These are phyloP conservation scores for Neopestalotiopsis sp. DNA, from an alignment of 2,329 filamentous ascomycete species.

Conservation along the genomic window DNA sequence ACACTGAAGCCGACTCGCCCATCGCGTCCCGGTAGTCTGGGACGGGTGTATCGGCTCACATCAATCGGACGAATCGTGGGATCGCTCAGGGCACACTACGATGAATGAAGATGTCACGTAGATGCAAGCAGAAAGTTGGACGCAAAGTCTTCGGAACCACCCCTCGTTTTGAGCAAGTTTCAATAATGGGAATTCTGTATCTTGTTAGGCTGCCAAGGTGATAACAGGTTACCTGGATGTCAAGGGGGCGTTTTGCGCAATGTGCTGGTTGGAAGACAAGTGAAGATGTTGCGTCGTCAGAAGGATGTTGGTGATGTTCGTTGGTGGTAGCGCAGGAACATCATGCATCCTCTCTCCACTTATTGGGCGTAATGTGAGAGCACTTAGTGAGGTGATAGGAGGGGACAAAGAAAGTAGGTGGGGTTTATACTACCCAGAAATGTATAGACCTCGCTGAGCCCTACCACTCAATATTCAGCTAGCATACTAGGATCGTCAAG, in stretches of 20 bases:
- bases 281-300: neutral
- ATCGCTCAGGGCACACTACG: neutral
- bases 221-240: neutral
- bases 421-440: neutral
- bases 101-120: neutral
- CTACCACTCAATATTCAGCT: constrained; percentile 5
- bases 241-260: neutral
- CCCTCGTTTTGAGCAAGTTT: neutral
- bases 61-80: neutral
- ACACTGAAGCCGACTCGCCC: neutral
- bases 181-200: neutral
- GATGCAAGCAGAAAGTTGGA: neutral
- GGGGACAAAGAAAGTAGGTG: neutral
- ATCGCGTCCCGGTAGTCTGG: neutral
- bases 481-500: constrained; percentile 12
- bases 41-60: neutral
- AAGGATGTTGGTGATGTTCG: too few species aligned
- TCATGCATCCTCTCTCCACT: neutral
- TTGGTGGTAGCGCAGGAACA: neutral
- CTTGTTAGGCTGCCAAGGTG: neutral
- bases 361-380: neutral
- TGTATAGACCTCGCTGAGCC: constrained; percentile 6
- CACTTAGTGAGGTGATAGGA: neutral
- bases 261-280: neutral
- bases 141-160: neutral